These are phyloP conservation scores for Apophysomyces trapeziformis DNA, from an alignment of 371 early-diverging fungal genomes.

Conservation along the genomic window DNA sequence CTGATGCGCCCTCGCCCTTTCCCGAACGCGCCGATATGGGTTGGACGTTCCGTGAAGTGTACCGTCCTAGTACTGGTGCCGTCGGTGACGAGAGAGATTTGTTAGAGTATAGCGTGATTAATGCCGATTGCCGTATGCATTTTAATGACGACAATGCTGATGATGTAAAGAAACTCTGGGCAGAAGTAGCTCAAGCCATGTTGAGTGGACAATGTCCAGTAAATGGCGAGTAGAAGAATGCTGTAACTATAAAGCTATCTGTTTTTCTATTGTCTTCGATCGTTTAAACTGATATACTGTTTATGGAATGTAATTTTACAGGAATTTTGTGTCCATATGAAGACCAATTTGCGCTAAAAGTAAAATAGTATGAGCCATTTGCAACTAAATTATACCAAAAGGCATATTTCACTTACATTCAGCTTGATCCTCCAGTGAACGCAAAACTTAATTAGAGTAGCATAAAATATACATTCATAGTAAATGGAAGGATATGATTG, in stretches of 20 bases:
- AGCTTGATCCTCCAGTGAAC: too few relatives aligned
- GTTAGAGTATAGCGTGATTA: constrained; percentile 51
- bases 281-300: too few relatives aligned
- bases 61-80: constrained; percentile 30
- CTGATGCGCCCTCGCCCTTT: constrained; percentile 52
- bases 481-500: too few relatives aligned
- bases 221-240: constrained; percentile 14
- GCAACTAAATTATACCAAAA: too few relatives aligned
- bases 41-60: constrained; percentile 58
- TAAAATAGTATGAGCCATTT: too few relatives aligned
- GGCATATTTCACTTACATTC: too few relatives aligned
- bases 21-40: constrained; percentile 59
- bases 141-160: constrained; percentile 52
- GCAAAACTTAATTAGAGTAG: too few relatives aligned
- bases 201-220: constrained; percentile 44
- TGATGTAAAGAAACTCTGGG: constrained; percentile 48
- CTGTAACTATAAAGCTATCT: neutral
- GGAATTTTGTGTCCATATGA: too few relatives aligned
- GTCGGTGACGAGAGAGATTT: constrained; percentile 40
- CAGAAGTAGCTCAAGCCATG: constrained; percentile 43
- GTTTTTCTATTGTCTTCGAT: too few relatives aligned
- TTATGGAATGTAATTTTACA: too few relatives aligned
- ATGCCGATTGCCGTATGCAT: constrained; percentile 52
- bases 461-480: too few relatives aligned
- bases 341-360: too few relatives aligned